Conservation (phyloP, 371 early-diverging fungal species). For the Actinomortierella wolfii region DNA sequence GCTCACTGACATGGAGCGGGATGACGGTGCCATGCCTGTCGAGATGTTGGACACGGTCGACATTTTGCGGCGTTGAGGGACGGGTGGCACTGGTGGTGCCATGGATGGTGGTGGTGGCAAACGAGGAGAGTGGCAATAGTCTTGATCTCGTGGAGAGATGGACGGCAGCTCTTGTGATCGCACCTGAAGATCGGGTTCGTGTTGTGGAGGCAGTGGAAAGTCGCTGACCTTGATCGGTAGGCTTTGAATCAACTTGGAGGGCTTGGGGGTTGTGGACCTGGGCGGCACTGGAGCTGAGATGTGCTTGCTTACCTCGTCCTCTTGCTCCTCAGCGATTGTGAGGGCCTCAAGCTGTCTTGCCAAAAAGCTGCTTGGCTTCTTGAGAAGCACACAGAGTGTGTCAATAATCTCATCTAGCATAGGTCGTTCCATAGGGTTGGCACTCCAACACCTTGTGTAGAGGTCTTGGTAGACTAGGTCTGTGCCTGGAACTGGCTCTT, state of each 20-base stretch:
- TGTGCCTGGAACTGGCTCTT: slow-evolving; percentile 20
- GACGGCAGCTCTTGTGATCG: slow-evolving; percentile 22
- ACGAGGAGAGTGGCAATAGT: slow-evolving; percentile 6
- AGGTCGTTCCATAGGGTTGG: slow-evolving; percentile 37
- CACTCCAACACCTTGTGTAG: slow-evolving; percentile 29
- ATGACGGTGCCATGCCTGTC: slow-evolving; percentile 9
- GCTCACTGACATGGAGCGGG: slow-evolving; percentile 43
- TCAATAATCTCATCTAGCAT: slow-evolving; percentile 33
- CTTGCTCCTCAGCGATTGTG: slow-evolving; percentile 14
- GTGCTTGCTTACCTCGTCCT: not conserved
- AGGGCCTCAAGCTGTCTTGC: slow-evolving; percentile 29
- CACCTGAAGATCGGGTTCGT: not conserved
- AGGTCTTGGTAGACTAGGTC: slow-evolving; percentile 30
- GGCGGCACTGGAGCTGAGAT: not conserved
- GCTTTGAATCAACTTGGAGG: not conserved
- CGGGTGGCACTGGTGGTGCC: slow-evolving; percentile 38
- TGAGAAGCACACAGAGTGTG: slow-evolving; percentile 28
- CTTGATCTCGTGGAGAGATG: slow-evolving; percentile 33
- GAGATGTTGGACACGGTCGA: slow-evolving; percentile 6
- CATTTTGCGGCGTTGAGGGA: slow-evolving; percentile 30
- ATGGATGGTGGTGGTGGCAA: slow-evolving; percentile 35
- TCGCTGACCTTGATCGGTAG: slow-evolving; percentile 27
- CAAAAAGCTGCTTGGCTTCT: slow-evolving; percentile 20
- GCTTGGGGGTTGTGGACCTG: slow-evolving; percentile 1
- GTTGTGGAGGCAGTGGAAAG: too few relatives aligned